Percentiles rank a stretch among this genome's conserved stretches.
These are phyloP conservation scores for Hymenoscyphus fructigenus DNA, from an alignment of 2,329 filamentous ascomycete genomes.

Conservation along the genomic window DNA sequence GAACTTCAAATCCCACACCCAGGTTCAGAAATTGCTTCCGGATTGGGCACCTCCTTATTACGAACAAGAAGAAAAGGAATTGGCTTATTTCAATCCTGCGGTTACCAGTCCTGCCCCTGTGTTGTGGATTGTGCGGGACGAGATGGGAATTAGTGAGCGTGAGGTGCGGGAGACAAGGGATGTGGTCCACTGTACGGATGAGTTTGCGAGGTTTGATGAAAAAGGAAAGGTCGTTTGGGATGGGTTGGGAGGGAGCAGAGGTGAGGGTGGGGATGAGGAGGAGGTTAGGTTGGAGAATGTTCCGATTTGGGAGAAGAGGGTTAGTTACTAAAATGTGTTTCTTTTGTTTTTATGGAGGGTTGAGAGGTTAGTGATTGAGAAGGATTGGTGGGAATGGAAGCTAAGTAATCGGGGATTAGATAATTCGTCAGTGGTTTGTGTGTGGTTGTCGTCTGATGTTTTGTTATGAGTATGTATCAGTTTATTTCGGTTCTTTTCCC, in stretches of 20 bases:
- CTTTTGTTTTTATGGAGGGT: background rate
- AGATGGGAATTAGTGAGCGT: constrained; percentile 70
- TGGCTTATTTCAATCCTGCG: constrained; percentile 73
- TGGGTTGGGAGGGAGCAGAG: background rate
- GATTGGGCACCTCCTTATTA: constrained; percentile 55
- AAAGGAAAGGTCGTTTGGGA: constrained; percentile 62
- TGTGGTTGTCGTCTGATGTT: background rate
- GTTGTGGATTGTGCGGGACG: constrained; percentile 79
- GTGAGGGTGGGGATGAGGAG: constrained; percentile 45
- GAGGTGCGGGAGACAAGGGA: constrained; percentile 70
- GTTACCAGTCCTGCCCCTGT: constrained; percentile 60
- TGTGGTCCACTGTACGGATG: constrained; percentile 77
- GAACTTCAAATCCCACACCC: constrained; percentile 69
- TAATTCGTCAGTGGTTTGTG: background rate
- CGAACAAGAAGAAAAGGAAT: constrained; percentile 55
- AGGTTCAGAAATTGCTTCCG: constrained; percentile 67
- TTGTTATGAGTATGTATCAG: too few species aligned
- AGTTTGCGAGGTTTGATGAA: constrained; percentile 67
- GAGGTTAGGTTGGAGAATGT: constrained; percentile 18
- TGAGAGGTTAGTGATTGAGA: background rate
- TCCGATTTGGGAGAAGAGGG: constrained; percentile 31
- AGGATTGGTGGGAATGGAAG: background rate
- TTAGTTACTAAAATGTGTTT: constrained; percentile 27
- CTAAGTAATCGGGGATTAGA: background rate
- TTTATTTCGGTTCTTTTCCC: too few species aligned